phyloP scores from a whole-genome alignment of 495 filamentous ascomycete species.

The Amphirosellinia nigrospora region DNA sequence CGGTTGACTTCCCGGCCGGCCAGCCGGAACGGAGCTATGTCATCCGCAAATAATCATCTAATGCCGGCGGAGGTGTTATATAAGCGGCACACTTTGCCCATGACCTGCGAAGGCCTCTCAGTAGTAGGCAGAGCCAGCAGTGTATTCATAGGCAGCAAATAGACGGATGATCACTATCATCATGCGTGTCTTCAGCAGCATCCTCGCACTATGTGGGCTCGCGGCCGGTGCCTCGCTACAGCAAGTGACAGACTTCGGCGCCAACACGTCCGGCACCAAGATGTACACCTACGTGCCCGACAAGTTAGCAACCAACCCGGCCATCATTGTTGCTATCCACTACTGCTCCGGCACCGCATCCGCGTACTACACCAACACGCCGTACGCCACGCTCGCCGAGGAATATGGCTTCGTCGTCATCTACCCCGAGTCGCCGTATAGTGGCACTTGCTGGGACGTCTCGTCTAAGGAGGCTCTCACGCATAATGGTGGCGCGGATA shows the following conservation, averaged over 20 bases:
- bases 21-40: constrained; percentile 8
- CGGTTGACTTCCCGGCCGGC: constrained; percentile 1
- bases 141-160: neutral
- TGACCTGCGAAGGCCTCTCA: neutral
- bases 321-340: constrained; percentile 60
- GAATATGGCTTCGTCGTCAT: constrained; percentile 63
- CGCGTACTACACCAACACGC: constrained; percentile 55
- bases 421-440: constrained; percentile 57
- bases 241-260: constrained; percentile 48
- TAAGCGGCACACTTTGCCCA: neutral
- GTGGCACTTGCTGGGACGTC: constrained; percentile 64
- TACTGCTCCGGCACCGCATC: constrained; percentile 60
- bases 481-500: constrained; percentile 61
- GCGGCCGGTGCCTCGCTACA: constrained; percentile 37
- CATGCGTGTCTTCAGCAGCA: constrained; percentile 11
- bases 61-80: neutral
- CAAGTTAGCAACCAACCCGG: constrained; percentile 49
- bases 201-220: constrained; percentile 1
- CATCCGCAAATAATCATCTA: constrained; percentile 1
- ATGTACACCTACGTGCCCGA: constrained; percentile 55
- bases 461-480: constrained; percentile 55
- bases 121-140: neutral
- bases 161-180: neutral
- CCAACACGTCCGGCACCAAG: constrained; percentile 45
- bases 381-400: constrained; percentile 57